phyloP scores from a whole-genome alignment of 2,329 filamentous ascomycete genomes.

The Cladobotryum mycophilum region DNA sequence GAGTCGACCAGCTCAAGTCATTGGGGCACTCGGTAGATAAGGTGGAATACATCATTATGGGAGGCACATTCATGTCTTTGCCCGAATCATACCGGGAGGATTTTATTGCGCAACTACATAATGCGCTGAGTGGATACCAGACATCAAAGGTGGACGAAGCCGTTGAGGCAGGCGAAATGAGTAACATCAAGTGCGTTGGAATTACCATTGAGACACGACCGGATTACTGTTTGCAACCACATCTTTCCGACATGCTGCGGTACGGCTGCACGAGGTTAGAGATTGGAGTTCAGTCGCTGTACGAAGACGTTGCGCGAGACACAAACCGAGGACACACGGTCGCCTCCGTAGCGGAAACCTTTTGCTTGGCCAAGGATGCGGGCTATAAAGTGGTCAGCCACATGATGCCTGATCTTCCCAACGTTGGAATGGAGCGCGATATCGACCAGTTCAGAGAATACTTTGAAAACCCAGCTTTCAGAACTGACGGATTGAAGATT shows the following conservation, averaged over 20 bases:
- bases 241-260: constrained; percentile 91
- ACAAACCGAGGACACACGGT: constrained; percentile 97
- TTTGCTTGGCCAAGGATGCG: constrained; percentile 93
- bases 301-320: constrained; percentile 97
- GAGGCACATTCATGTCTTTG: constrained; percentile 97
- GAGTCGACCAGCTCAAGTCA: constrained; percentile 93
- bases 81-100: constrained; percentile 82
- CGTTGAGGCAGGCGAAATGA: constrained; percentile 90
- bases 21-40: constrained; percentile 97
- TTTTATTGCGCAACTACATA: constrained; percentile 94
- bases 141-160: constrained; percentile 93
- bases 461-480: constrained; percentile 92
- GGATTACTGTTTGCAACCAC: constrained; percentile 94
- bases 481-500: constrained; percentile 95
- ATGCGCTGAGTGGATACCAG: constrained; percentile 92
- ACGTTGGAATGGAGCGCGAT: constrained; percentile 97
- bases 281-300: constrained; percentile 91
- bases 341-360: constrained; percentile 89
- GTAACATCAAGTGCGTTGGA: constrained; percentile 93
- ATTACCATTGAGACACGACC: constrained; percentile 98
- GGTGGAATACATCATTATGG: constrained; percentile 99
- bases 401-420: constrained; percentile 99
- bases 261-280: constrained; percentile 95
- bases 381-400: constrained; percentile 99
- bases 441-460: constrained; percentile 96